phyloP scores from a whole-genome alignment of 257 asterid genomes.

The Solanum chiquidenum region DNA sequence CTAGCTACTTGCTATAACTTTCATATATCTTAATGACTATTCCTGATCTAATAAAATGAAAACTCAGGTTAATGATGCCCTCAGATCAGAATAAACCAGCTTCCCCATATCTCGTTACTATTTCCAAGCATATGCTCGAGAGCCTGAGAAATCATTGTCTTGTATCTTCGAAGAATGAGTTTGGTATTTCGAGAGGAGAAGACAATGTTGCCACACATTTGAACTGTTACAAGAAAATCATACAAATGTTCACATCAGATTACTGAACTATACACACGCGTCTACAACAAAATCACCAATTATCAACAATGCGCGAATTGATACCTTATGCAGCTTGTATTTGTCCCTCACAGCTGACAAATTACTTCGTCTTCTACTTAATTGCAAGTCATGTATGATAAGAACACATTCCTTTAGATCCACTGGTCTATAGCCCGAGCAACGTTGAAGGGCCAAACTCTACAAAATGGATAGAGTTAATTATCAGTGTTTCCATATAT shows the following conservation, averaged over 20 bases:
- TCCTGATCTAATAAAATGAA: not conserved
- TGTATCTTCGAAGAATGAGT: constrained; percentile 26
- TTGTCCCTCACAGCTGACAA: constrained; percentile 61
- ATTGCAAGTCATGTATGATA: constrained; percentile 61
- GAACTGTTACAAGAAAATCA: constrained; percentile 41
- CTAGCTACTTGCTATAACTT: not conserved
- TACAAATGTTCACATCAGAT: not conserved
- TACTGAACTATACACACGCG: not conserved
- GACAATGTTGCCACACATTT: constrained; percentile 47
- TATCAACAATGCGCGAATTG: not conserved
- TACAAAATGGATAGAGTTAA: not conserved
- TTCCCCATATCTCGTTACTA: not conserved
- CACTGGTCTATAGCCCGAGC: constrained; percentile 48
- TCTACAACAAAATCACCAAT: not conserved
- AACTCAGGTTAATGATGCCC: not conserved
- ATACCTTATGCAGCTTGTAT: constrained; percentile 69
- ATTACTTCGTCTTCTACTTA: constrained; percentile 34
- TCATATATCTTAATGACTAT: not conserved
- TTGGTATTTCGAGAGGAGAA: constrained; percentile 41
- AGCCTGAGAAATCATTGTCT: not conserved
- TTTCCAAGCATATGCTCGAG: not conserved
- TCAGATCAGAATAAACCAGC: not conserved
- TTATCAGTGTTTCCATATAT: not conserved
- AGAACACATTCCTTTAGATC: constrained; percentile 56
- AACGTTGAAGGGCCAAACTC: constrained; percentile 28